phyloP scores from a whole-genome alignment of 208 protist genomes.

The Trichomonas tenax region DNA sequence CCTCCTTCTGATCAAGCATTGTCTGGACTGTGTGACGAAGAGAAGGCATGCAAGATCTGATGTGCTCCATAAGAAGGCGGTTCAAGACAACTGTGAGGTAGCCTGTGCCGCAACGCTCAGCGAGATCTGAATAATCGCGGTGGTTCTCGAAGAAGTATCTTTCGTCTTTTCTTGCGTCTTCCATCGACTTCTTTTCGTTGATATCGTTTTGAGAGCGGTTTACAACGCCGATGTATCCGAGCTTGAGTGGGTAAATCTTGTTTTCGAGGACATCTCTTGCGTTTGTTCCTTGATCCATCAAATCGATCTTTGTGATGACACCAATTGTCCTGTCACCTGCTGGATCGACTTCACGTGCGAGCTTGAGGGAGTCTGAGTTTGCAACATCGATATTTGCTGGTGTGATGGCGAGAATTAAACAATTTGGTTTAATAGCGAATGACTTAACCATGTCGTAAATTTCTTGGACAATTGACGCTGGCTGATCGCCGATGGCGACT shows the following conservation, averaged over 20 bases:
- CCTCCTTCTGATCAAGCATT: conserved; percentile 22
- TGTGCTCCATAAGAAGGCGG: conserved; percentile 74
- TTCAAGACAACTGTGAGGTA: conserved; percentile 37
- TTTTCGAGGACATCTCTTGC: conserved; percentile 82
- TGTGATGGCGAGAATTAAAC: conserved; percentile 90
- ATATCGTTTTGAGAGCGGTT: conserved; percentile 93
- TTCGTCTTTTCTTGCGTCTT: conserved; percentile 47
- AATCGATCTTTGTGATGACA: conserved; percentile 15
- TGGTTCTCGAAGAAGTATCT: conserved; percentile 67
- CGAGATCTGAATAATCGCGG: conserved; percentile 56
- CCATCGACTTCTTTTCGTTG: conserved; percentile 61
- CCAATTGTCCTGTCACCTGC: not conserved
- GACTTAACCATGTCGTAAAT: conserved; percentile 87
- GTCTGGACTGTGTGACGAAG: conserved; percentile 46
- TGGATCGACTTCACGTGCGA: conserved; percentile 61
- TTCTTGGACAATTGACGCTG: conserved; percentile 81
- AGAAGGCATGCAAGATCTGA: conserved; percentile 70
- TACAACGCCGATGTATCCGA: conserved; percentile 92
- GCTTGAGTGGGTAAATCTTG: conserved; percentile 66
- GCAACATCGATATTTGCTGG: conserved; percentile 96
- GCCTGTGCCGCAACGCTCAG: conserved; percentile 30
- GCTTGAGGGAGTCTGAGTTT: conserved; percentile 87
- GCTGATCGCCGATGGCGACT: conserved; percentile 85
- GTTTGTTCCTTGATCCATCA: conserved; percentile 67
- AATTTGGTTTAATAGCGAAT: conserved; percentile 82